phyloP scores from a whole-genome alignment of 2,329 filamentous ascomycete species.

The Aureobasidium musti region DNA sequence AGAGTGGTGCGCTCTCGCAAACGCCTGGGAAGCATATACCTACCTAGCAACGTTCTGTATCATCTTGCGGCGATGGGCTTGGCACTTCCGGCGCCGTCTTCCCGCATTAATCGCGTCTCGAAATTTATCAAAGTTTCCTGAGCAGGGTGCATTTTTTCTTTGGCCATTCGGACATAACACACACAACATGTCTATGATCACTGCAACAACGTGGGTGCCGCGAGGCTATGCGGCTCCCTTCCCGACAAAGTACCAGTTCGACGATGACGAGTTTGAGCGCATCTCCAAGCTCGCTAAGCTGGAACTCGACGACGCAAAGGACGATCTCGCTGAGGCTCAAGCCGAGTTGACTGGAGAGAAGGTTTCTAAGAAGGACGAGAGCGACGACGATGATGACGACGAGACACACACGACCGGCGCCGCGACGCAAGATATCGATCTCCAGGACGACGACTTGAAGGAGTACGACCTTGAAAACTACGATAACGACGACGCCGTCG shows the following conservation, averaged over 20 bases:
- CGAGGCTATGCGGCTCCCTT: slow-evolving; percentile 54
- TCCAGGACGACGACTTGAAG: slow-evolving; percentile 78
- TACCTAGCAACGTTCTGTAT: neutral
- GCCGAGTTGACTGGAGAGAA: slow-evolving; percentile 39
- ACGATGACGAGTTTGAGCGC: slow-evolving; percentile 55
- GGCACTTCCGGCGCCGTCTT: slow-evolving; percentile 1
- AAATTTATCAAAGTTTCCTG: slow-evolving; percentile 20
- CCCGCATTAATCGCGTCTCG: slow-evolving; percentile 4
- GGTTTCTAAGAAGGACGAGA: slow-evolving; percentile 36
- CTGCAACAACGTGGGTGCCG: slow-evolving; percentile 56
- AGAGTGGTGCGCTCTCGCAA: neutral
- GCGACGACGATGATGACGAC: slow-evolving; percentile 64
- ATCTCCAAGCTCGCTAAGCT: slow-evolving; percentile 56
- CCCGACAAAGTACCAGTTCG: slow-evolving; percentile 53
- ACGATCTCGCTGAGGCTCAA: slow-evolving; percentile 73
- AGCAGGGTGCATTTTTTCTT: slow-evolving; percentile 13
- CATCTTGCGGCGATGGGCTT: slow-evolving; percentile 5
- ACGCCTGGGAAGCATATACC: neutral
- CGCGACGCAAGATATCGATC: slow-evolving; percentile 27
- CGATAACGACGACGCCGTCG: slow-evolving; percentile 74
- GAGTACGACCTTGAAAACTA: slow-evolving; percentile 97
- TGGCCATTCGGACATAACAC: slow-evolving; percentile 10
- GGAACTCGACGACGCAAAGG: slow-evolving; percentile 88
- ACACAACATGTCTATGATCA: slow-evolving; percentile 57
- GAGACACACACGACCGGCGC: slow-evolving; percentile 34